Conservation (phyloP, 495 filamentous ascomycete genomes). For the Thozetella sp. region DNA sequence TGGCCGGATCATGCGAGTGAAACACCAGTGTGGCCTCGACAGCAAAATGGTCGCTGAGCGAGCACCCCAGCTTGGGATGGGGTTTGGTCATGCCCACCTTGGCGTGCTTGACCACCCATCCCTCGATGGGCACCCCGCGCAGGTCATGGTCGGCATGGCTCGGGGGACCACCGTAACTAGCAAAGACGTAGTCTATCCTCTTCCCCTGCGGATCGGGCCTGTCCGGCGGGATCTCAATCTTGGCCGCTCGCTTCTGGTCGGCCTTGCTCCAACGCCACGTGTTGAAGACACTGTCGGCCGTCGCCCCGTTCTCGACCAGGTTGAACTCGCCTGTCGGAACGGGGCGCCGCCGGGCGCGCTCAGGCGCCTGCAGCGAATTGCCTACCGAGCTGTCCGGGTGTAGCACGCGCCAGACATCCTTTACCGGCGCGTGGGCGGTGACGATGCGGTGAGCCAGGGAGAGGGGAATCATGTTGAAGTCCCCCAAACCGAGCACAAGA, state of each 20-base stretch:
- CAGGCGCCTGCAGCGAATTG: conserved; percentile 63
- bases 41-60: conserved; percentile 91
- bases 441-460: conserved; percentile 88
- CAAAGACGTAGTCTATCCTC: conserved; percentile 94
- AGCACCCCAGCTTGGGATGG: conserved; percentile 81
- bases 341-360: conserved; percentile 54
- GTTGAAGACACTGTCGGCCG: conserved; percentile 84
- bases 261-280: conserved; percentile 88
- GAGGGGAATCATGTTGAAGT: conserved; percentile 92
- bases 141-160: not conserved
- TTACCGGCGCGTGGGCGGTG: conserved; percentile 73
- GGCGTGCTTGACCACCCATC: conserved; percentile 69
- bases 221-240: conserved; percentile 54
- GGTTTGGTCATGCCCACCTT: conserved; percentile 80
- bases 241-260: conserved; percentile 50
- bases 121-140: conserved; percentile 21
- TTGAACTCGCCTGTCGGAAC: conserved; percentile 76
- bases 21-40: conserved; percentile 69
- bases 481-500: conserved; percentile 81
- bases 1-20: conserved; percentile 16
- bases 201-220: conserved; percentile 73
- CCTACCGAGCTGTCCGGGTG: conserved; percentile 82
- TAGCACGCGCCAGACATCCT: conserved; percentile 79
- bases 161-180: conserved; percentile 24
- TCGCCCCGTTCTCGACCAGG: conserved; percentile 77